Percentiles rank a stretch among this genome's conserved stretches.
phyloP scores from a whole-genome alignment of 2,329 filamentous ascomycete genomes.

The Blastomyces percursus region DNA sequence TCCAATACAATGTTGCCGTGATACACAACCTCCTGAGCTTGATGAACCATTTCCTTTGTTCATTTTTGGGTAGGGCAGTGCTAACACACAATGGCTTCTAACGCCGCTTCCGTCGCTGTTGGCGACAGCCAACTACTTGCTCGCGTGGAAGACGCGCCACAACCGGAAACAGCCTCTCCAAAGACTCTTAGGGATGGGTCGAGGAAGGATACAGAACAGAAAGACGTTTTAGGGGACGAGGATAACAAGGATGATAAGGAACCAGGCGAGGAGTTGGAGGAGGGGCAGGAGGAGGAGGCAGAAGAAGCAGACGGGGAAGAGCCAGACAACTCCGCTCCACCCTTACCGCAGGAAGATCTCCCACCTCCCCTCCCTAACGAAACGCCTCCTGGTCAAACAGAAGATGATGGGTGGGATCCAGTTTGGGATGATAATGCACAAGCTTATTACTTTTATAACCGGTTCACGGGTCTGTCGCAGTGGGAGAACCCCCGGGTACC shows the following conservation, averaged over 20 bases:
- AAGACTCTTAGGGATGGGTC: neutral
- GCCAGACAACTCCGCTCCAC: conserved; percentile 24
- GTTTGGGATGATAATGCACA: conserved; percentile 60
- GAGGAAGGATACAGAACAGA: neutral
- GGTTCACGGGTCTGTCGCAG: conserved; percentile 61
- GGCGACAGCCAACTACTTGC: neutral
- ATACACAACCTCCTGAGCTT: conserved; percentile 1
- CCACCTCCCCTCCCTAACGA: conserved; percentile 45
- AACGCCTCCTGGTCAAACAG: conserved; percentile 34
- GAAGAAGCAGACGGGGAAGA: conserved; percentile 15
- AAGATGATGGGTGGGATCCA: conserved; percentile 66
- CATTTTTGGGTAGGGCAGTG: conserved; percentile 4
- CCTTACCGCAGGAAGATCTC: conserved; percentile 32
- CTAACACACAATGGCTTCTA: conserved; percentile 13
- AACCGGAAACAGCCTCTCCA: neutral
- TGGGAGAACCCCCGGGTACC: conserved; percentile 79
- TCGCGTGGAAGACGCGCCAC: neutral
- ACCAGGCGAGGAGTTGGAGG: conserved; percentile 7
- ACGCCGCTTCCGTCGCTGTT: conserved; percentile 1
- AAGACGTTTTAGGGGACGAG: conserved; percentile 1
- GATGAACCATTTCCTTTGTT: conserved; percentile 9
- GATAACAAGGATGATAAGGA: conserved; percentile 2
- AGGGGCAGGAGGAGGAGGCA: conserved; percentile 10
- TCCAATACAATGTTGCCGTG: conserved; percentile 4
- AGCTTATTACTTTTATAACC: conserved; percentile 76